Evolutionary conservation across 805 yeast genomes (phyloP).

Genomic region (Grigorovia yakushimaensis): DNA sequence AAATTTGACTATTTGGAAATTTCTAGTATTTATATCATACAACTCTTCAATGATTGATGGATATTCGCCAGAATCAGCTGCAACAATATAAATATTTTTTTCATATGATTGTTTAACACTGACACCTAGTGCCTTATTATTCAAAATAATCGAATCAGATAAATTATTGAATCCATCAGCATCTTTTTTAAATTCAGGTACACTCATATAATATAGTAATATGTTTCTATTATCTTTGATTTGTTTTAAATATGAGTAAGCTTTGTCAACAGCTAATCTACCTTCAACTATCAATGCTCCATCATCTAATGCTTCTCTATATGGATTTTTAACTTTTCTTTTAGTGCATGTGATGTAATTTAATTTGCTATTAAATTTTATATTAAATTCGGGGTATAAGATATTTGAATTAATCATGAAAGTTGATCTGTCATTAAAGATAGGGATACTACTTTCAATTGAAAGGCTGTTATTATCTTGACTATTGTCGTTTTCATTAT

Average conservation of each 20-base stretch:
- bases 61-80: slow-evolving; percentile 14
- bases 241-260: slow-evolving; percentile 15
- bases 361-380: neutral
- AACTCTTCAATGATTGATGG: slow-evolving; percentile 2
- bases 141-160: slow-evolving; percentile 11
- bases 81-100: slow-evolving; percentile 30
- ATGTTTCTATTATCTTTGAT: slow-evolving; percentile 14
- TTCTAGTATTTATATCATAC: neutral
- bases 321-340: slow-evolving; percentile 1
- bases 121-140: slow-evolving; percentile 18
- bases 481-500: neutral
- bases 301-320: slow-evolving; percentile 23
- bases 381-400: neutral
- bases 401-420: neutral
- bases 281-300: slow-evolving; percentile 30
- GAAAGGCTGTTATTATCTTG: neutral
- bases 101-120: slow-evolving; percentile 12
- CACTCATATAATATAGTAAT: slow-evolving; percentile 12
- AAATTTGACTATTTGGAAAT: neutral
- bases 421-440: neutral
- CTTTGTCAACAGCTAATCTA: slow-evolving; percentile 19
- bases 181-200: slow-evolving; percentile 6
- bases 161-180: slow-evolving; percentile 15
- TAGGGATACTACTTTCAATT: neutral
- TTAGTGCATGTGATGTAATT: slow-evolving; percentile 1